A percentile compares a stretch with the other conserved stretches of the same genome.
Conservation (phyloP, 202 grass and related monocot genomes). For the Elaeis oleifera region DNA sequence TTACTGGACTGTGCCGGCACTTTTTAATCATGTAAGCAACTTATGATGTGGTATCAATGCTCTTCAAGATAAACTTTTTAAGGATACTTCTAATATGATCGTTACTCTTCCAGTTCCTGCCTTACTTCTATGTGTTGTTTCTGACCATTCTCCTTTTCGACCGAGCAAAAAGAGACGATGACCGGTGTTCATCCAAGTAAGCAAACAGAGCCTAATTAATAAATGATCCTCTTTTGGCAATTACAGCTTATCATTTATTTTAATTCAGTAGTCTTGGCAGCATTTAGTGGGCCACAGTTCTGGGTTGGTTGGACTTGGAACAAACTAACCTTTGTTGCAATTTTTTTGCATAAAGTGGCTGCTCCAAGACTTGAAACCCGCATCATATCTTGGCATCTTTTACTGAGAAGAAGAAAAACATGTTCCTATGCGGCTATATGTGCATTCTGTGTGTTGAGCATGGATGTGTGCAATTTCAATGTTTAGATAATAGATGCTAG, state of each 20-base stretch:
- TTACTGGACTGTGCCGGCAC: constrained; percentile 86
- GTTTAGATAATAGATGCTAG: too few relatives aligned
- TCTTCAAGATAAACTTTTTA: not conserved
- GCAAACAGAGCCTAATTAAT: constrained; percentile 11
- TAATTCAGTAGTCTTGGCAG: too few relatives aligned
- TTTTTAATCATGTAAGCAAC: constrained; percentile 70
- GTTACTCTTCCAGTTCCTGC: constrained; percentile 48
- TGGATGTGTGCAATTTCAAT: too few relatives aligned
- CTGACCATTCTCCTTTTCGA: constrained; percentile 86
- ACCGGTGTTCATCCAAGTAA: constrained; percentile 94
- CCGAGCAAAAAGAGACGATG: constrained; percentile 97
- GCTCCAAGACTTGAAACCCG: too few relatives aligned
- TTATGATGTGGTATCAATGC: not conserved
- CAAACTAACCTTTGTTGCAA: too few relatives aligned
- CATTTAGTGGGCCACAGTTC: too few relatives aligned
- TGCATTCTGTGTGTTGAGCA: too few relatives aligned
- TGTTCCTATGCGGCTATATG: too few relatives aligned
- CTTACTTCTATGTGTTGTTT: constrained; percentile 91
- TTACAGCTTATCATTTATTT: not conserved
- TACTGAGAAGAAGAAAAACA: too few relatives aligned
- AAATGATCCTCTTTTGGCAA: not conserved
- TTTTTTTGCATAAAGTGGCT: too few relatives aligned
- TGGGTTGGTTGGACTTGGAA: too few relatives aligned
- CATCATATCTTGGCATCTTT: too few relatives aligned
- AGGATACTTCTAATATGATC: constrained; percentile 10